These are phyloP conservation scores for Arthrobotrys entomopaga DNA, from an alignment of 2,329 filamentous ascomycete genomes.

Conservation along the genomic window DNA sequence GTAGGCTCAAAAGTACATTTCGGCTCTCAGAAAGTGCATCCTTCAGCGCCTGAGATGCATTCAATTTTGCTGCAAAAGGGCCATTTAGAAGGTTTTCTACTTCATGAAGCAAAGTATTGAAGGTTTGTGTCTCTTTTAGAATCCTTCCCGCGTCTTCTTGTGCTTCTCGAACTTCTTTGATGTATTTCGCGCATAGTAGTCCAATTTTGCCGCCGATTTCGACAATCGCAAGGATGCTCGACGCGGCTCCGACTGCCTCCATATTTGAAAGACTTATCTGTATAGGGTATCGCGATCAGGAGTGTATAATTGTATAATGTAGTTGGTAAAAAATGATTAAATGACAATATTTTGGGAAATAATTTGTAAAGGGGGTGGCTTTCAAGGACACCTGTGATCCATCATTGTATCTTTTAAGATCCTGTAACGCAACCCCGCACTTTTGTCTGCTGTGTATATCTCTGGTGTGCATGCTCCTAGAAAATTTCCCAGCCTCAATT, in stretches of 20 bases:
- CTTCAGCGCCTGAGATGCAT: neutral
- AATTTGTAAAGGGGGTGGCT: no score
- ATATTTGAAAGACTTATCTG: no score
- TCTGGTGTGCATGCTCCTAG: no score
- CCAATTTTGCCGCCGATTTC: conserved; percentile 35
- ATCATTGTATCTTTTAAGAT: no score
- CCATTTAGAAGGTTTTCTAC: conserved; percentile 10
- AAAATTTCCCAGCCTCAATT: no score
- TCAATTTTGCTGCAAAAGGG: conserved; percentile 1
- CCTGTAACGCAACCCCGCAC: no score
- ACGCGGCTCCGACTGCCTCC: conserved; percentile 26
- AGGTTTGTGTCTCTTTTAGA: neutral
- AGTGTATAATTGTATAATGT: no score
- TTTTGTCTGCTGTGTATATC: no score
- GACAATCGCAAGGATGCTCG: conserved; percentile 37
- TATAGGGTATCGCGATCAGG: no score
- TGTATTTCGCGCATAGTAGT: conserved; percentile 35
- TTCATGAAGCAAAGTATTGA: conserved; percentile 11
- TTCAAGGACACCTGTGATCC: no score
- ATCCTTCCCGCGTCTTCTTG: conserved; percentile 20
- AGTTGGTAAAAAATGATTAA: no score
- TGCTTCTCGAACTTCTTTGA: conserved; percentile 21
- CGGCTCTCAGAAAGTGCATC: conserved; percentile 6
- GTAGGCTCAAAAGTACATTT: neutral
- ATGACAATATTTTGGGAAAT: no score